A percentile compares a stretch with the other conserved stretches of the same genome.
phyloP scores from a whole-genome alignment of 202 grass and related monocot genomes.

The Schoenoplectus tabernaemontani region DNA sequence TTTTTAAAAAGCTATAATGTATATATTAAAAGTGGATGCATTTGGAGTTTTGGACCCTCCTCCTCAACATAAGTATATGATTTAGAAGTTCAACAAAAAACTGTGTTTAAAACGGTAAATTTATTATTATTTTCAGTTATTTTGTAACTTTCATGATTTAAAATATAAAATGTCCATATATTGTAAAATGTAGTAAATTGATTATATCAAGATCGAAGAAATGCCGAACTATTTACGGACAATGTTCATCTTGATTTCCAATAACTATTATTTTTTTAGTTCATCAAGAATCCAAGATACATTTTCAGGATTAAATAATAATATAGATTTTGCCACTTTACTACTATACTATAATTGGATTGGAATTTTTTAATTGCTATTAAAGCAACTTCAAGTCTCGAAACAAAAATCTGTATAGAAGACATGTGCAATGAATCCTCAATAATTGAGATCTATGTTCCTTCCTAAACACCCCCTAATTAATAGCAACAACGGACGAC shows the following conservation, averaged over 20 bases:
- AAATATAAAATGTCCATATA: not conserved
- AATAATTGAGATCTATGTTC: not conserved
- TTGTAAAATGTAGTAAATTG: not conserved
- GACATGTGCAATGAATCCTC: not conserved
- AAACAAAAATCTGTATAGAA: not conserved
- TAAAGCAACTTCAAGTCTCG: not conserved
- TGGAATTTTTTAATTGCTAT: not conserved
- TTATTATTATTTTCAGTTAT: not conserved
- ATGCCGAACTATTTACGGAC: not conserved
- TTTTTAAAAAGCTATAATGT: no score
- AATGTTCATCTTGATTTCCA: not conserved
- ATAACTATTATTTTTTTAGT: not conserved
- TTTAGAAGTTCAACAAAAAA: no score
- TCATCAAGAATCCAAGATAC: not conserved
- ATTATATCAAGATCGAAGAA: not conserved
- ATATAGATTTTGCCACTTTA: not conserved
- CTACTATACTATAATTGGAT: not conserved
- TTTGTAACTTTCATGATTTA: not conserved
- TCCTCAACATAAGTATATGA: no score
- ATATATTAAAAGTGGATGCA: no score
- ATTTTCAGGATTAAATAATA: not conserved
- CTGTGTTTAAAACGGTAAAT: no score
- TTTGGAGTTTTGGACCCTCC: no score
- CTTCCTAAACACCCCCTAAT: slow-evolving; percentile 1
- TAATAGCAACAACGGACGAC: slow-evolving; percentile 1